These are phyloP conservation scores for Syzygium aqueum DNA, from an alignment of 345 rosid genomes.

Conservation along the genomic window DNA sequence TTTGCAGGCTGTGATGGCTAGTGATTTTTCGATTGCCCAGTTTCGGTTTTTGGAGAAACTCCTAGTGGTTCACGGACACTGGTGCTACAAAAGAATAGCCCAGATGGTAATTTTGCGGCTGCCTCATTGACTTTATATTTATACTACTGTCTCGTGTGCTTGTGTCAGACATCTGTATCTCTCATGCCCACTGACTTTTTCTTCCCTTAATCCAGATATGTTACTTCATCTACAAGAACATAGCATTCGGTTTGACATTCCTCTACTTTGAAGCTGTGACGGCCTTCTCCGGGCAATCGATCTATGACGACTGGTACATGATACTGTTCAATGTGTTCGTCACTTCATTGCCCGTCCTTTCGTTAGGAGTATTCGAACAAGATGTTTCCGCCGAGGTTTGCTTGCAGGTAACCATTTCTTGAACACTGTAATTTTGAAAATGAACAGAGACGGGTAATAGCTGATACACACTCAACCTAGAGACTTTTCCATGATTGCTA, in stretches of 20 bases:
- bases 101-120: constrained; percentile 65
- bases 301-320: constrained; percentile 93
- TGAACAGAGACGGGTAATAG: neutral
- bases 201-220: constrained; percentile 50
- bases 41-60: constrained; percentile 97
- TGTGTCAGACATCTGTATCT: neutral
- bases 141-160: neutral
- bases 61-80: constrained; percentile 97
- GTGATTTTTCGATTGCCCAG: constrained; percentile 95
- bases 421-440: neutral
- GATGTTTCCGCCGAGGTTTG: constrained; percentile 95
- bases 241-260: constrained; percentile 96
- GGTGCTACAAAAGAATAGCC: constrained; percentile 99
- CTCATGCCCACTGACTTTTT: neutral
- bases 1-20: constrained; percentile 98
- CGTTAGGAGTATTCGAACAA: constrained; percentile 97
- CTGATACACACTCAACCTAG: neutral
- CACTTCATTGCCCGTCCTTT: constrained; percentile 88
- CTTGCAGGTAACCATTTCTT: constrained; percentile 60
- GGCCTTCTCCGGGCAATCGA: constrained; percentile 90
- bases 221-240: constrained; percentile 99
- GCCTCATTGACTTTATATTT: neutral
- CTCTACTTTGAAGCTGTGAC: constrained; percentile 98
- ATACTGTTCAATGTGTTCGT: constrained; percentile 85
- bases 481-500: neutral